phyloP scores from a whole-genome alignment of 345 rosid genomes.

The Arabis alpina region DNA sequence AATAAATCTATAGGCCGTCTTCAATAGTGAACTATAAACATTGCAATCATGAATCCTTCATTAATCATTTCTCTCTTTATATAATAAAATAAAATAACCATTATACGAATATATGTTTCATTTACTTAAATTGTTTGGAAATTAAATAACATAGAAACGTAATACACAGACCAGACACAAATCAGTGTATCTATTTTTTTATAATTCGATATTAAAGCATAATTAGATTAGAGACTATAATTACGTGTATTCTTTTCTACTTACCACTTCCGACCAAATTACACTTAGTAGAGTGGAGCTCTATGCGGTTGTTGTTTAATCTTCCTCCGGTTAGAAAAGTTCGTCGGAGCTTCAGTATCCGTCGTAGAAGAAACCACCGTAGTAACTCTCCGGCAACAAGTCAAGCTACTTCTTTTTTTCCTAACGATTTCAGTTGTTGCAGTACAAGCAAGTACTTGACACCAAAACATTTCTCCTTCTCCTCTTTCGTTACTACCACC shows the following conservation, averaged over 20 bases:
- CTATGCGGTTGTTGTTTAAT: slow-evolving; percentile 78
- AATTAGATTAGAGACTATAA: slow-evolving; percentile 16
- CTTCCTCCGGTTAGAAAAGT: slow-evolving; percentile 70
- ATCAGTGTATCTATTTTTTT: neutral
- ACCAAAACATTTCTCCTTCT: slow-evolving; percentile 56
- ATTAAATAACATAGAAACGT: slow-evolving; percentile 9
- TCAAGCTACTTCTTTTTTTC: slow-evolving; percentile 82
- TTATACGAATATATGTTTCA: slow-evolving; percentile 15
- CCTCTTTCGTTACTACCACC: slow-evolving; percentile 41
- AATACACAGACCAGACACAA: slow-evolving; percentile 29
- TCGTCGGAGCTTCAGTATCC: slow-evolving; percentile 52
- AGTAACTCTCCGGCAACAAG: slow-evolving; percentile 54
- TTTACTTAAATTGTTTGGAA: neutral
- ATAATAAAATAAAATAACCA: neutral
- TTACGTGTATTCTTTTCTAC: slow-evolving; percentile 38
- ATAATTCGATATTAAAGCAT: neutral
- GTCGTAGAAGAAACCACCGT: slow-evolving; percentile 44
- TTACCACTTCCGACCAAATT: slow-evolving; percentile 19
- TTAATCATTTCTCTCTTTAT: too few relatives aligned
- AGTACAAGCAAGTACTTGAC: slow-evolving; percentile 60
- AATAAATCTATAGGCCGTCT: slow-evolving; percentile 17
- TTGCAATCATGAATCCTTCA: slow-evolving; percentile 25
- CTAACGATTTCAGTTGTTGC: slow-evolving; percentile 72
- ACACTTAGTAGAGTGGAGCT: slow-evolving; percentile 71
- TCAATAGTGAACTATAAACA: slow-evolving; percentile 17